These are phyloP conservation scores for Suillus tomentosus DNA, from an alignment of 768 basidiomycete genomes.

Conservation along the genomic window DNA sequence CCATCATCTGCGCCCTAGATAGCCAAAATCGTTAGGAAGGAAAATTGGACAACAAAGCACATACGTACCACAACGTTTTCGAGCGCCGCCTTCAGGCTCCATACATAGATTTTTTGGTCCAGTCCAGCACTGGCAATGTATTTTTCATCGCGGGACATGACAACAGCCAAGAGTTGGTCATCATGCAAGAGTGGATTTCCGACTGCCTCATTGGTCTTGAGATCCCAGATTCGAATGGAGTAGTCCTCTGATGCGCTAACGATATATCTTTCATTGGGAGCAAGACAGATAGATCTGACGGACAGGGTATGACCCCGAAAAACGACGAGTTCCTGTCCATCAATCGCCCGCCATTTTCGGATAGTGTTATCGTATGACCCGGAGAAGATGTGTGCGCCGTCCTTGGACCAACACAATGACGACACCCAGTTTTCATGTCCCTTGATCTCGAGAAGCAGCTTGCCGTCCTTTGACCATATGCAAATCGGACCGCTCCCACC, in stretches of 20 bases:
- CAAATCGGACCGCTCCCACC: neutral
- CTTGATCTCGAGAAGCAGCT: neutral
- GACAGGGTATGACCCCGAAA: neutral
- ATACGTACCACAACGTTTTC: no score
- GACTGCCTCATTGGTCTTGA: neutral
- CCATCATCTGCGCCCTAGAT: no score
- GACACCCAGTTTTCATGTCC: neutral
- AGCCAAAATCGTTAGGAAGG: no score
- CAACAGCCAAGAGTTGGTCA: constrained; percentile 75
- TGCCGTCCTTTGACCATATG: neutral
- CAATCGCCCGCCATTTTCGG: neutral
- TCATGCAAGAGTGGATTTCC: constrained; percentile 64
- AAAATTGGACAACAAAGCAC: no score
- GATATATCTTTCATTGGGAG: neutral
- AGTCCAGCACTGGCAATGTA: constrained; percentile 80
- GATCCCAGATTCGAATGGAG: neutral
- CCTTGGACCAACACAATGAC: neutral
- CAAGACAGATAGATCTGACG: neutral
- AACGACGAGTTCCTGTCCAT: neutral
- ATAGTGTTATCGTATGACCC: neutral
- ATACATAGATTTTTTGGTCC: constrained; percentile 74
- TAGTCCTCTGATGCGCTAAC: neutral
- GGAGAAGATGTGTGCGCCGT: neutral
- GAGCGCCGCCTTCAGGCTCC: no score
- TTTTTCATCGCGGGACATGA: constrained; percentile 76